Percentiles rank a stretch among this genome's conserved stretches.
These are phyloP conservation scores for Raffaelea arxii DNA, from an alignment of 2,329 filamentous ascomycete species.

Conservation along the genomic window DNA sequence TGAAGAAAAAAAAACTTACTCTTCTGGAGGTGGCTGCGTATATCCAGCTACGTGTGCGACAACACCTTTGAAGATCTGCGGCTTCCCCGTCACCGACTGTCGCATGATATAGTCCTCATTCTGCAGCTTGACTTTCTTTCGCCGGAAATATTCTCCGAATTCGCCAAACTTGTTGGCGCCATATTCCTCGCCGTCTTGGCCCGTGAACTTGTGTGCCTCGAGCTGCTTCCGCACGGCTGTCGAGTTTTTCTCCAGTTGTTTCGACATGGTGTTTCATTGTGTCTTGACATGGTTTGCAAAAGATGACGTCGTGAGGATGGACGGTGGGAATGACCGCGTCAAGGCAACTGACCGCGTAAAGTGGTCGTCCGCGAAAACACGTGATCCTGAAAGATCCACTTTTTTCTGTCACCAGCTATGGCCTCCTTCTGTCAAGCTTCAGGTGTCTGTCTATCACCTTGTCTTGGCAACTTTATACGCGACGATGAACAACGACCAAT, in stretches of 20 bases:
- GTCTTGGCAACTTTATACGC: too few species aligned
- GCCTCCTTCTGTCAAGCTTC: too few species aligned
- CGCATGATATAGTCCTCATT: constrained; percentile 82
- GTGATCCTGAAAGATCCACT: too few species aligned
- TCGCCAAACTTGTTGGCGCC: constrained; percentile 77
- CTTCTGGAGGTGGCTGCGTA: constrained; percentile 83
- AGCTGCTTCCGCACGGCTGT: constrained; percentile 52
- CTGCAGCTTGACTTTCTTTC: constrained; percentile 95
- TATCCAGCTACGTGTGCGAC: constrained; percentile 93
- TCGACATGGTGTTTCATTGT: constrained; percentile 55
- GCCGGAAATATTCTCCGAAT: constrained; percentile 82
- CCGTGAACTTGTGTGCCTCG: constrained; percentile 59
- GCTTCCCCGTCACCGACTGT: constrained; percentile 56
- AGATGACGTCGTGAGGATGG: too few species aligned
- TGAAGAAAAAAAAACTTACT: constrained; percentile 32
- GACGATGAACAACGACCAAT: constrained; percentile 98
- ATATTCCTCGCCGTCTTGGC: constrained; percentile 88
- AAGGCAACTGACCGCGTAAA: constrained; percentile 5
- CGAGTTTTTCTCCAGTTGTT: constrained; percentile 54
- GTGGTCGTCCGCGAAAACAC: constrained; percentile 12
- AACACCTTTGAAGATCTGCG: constrained; percentile 80
- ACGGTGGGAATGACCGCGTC: constrained; percentile 3
- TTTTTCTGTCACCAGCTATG: too few species aligned
- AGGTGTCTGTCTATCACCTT: too few species aligned
- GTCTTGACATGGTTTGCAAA: too few species aligned